Base-by-base conservation (phyloP, 2,329 filamentous ascomycete genomes). In the Fonsecaea pedrosoi region DNA sequence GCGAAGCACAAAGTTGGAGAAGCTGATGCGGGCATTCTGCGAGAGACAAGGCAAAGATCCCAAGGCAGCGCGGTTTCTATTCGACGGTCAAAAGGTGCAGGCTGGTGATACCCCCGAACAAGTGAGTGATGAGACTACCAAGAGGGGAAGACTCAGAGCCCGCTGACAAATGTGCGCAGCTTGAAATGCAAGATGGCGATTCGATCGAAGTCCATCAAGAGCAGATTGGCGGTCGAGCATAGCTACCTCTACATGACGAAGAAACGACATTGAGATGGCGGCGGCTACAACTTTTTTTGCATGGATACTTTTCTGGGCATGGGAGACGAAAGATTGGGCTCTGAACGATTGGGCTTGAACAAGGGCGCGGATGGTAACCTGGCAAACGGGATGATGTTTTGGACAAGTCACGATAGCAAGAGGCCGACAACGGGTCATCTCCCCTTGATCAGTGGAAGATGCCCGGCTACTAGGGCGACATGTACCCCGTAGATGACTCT, bases 11-110 rank as follows among this genome's bases (percentile, higher is more conserved):
- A 92, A 93, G 78, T 87, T 99, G 1, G 95, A 97, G 82, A 99
- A 99, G 84, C 85, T 99, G 63, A 99, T 99, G 95, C 90, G 92
- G 69, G 95, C 95, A 21, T 99, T 98, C 80, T 99, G 95, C 80
- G 94, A 98, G 73, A 88, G 95, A 30, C 94, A 97, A 78, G 95
- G 95, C 74, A 98, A 98, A 84, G 88, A 90, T 38, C 82, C 89
- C 6, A 87, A 84, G 38, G 94, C 92, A 4, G 94, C 98, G 55
- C 90, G 95, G 35, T 99, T 99, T 80, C 84, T 99, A 1, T 98
- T 98, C 75, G 95, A 99, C 74, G 95, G 95, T n/a, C 90, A 91
- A 73, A 90, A 95, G 65, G 95, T 99, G 6, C 91, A 96, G 75
- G 88, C 91, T 0, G 89, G 88, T 18, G 95, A 99, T 77, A 97